Percentiles rank a stretch among this genome's conserved stretches.
Conservation (phyloP, 768 basidiomycete species). For the Termitomyces bulborhizus region DNA sequence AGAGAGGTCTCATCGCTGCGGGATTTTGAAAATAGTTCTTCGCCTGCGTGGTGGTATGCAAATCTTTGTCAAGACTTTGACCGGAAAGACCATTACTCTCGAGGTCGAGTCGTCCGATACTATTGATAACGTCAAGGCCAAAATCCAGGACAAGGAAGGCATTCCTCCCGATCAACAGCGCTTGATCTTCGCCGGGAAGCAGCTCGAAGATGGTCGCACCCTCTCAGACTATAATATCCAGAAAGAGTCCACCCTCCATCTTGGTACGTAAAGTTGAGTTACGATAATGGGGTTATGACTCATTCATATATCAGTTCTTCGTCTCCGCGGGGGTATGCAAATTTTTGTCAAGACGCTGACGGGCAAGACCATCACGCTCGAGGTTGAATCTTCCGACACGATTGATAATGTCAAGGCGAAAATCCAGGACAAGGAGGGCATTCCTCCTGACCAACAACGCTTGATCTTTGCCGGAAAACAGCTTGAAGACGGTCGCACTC, state of each 20-base stretch:
- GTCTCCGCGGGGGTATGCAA: conserved; percentile 27
- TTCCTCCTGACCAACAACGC: too few relatives aligned
- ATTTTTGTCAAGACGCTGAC: conserved; percentile 19
- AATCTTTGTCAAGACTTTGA: conserved; percentile 46
- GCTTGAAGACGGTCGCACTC: conserved; percentile 17
- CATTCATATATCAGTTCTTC: conserved; percentile 17
- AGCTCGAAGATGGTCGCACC: conserved; percentile 31
- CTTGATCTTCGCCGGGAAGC: conserved; percentile 23
- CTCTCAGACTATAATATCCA: conserved; percentile 31
- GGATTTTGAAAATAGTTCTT: conserved; percentile 13
- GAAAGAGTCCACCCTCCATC: conserved; percentile 64
- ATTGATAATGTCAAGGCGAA: too few relatives aligned
- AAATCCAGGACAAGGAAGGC: conserved; percentile 19
- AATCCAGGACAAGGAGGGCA: too few relatives aligned
- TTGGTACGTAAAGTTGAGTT: conserved; percentile 10
- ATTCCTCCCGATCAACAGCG: conserved; percentile 19
- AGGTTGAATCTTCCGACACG: conserved; percentile 1
- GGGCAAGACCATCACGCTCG: conserved; percentile 17
- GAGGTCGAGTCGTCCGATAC: conserved; percentile 19
- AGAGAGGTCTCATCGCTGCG: background rate
- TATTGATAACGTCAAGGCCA: conserved; percentile 18
- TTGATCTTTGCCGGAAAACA: conserved; percentile 15
- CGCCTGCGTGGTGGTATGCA: conserved; percentile 33
- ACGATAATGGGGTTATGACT: conserved; percentile 3
- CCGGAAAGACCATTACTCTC: conserved; percentile 49